Base-by-base conservation (phyloP, 768 basidiomycete species). In the Mycena rosella region DNA sequence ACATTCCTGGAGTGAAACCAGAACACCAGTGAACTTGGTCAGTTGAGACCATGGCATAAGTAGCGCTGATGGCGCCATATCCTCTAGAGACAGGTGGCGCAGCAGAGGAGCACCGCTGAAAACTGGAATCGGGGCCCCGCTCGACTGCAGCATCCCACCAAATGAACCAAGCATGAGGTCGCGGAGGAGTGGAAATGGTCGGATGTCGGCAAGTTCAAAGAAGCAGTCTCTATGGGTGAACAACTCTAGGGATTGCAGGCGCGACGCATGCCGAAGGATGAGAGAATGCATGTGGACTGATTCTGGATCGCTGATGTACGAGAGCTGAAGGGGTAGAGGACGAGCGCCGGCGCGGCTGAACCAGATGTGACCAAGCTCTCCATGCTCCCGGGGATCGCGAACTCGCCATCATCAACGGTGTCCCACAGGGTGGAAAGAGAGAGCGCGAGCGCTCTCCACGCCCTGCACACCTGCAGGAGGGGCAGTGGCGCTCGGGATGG, bases 371-470 rank as follows among this genome's bases (percentile, higher is more conserved):
- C 14, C 11, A 57, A 22, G 8, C 26, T 45, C 26, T 57, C 29
- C 8, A 27, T 40, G n/a, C 3, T 11, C 8, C 7, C 53, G 27
- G 11, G 45, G 29, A 3, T 42, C 14, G 7, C 10, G 47, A 48
- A 56, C 18, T n/a, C n/a, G n/a, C 54, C 34, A 34, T 57, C 54
- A 22, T 5, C 11, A 36, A 64, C 29, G 20, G 45, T 60, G 55
- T 62, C 53, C 65, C 65, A 67, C 51, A 67, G 59, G 20, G 51
- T 22, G 27, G 65, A 53, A 36, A 47, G 51, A 47, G 58, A 60
- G 44, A 52, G 15, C 18, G 65, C 65, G 36, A 67, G 13, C 13
- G n/a, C 38, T 15, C 65, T 60, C 65, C 65, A 61, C 20, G 47
- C 52, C 44, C 34, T 51, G 53, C 65, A 67, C 9, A 67, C 30